Evolutionary conservation across 1,284 basidiomycete genomes (phyloP).

Genomic region (Exobasidium cylindrosporum): DNA sequence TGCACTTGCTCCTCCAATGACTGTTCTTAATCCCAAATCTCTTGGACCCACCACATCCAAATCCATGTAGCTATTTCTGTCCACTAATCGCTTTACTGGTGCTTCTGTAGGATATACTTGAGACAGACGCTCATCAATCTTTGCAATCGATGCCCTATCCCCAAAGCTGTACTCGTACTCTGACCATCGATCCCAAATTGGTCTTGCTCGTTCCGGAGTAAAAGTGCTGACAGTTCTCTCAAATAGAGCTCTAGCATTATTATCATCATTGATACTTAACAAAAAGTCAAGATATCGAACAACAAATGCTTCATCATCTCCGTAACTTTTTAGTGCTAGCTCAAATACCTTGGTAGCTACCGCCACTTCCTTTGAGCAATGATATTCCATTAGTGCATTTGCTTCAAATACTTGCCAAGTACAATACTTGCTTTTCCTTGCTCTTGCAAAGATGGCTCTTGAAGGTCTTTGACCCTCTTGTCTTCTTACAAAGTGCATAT

Average conservation of each 20-base stretch:
- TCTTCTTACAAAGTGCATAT: slow-evolving; percentile 87
- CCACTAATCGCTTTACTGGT: slow-evolving; percentile 84
- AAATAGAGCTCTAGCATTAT: slow-evolving; percentile 91
- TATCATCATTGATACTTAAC: slow-evolving; percentile 91
- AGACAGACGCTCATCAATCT: slow-evolving; percentile 80
- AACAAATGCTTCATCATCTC: slow-evolving; percentile 72
- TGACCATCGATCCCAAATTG: slow-evolving; percentile 93
- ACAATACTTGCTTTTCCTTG: slow-evolving; percentile 77
- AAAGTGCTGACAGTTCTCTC: slow-evolving; percentile 81
- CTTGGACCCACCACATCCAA: slow-evolving; percentile 83
- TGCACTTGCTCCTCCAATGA: slow-evolving; percentile 11
- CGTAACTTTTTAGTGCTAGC: slow-evolving; percentile 81
- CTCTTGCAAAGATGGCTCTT: slow-evolving; percentile 75
- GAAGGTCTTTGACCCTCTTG: slow-evolving; percentile 78
- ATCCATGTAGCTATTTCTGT: slow-evolving; percentile 80
- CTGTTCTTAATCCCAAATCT: slow-evolving; percentile 70
- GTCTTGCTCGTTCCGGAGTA: slow-evolving; percentile 72
- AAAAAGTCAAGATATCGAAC: slow-evolving; percentile 86
- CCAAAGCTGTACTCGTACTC: slow-evolving; percentile 93
- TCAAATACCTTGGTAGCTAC: slow-evolving; percentile 92
- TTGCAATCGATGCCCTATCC: slow-evolving; percentile 80
- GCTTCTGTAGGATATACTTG: slow-evolving; percentile 86
- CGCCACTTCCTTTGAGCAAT: slow-evolving; percentile 78
- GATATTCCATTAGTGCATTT: slow-evolving; percentile 89
- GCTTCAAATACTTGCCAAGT: slow-evolving; percentile 91